Conservation (phyloP, 2,329 filamentous ascomycete genomes). For the Didymella pinodella region DNA sequence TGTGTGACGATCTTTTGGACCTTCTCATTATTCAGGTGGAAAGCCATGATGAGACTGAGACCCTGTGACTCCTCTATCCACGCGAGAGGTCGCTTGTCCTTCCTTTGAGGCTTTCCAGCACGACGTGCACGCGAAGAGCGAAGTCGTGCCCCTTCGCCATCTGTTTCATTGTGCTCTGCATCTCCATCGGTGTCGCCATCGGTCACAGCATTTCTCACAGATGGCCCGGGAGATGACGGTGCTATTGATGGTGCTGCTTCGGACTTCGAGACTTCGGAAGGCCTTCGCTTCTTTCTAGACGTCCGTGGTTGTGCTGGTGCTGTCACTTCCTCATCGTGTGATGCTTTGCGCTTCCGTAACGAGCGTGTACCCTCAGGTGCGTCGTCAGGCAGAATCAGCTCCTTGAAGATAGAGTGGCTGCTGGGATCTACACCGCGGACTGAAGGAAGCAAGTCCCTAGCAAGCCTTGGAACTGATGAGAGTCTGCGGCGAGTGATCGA, state of each 20-base stretch:
- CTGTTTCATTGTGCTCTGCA: slow-evolving; percentile 39
- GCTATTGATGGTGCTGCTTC: slow-evolving; percentile 39
- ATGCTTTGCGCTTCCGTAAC: slow-evolving; percentile 84
- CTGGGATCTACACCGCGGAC: slow-evolving; percentile 70
- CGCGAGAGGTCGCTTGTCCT: slow-evolving; percentile 46
- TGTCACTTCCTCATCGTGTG: slow-evolving; percentile 70
- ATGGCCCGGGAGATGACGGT: slow-evolving; percentile 42
- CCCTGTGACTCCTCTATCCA: slow-evolving; percentile 47
- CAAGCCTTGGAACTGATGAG: slow-evolving; percentile 70
- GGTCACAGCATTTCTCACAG: slow-evolving; percentile 39
- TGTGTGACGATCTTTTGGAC: slow-evolving; percentile 68
- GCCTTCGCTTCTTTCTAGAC: slow-evolving; percentile 54
- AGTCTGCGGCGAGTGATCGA: slow-evolving; percentile 58
- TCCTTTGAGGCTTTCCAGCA: slow-evolving; percentile 41
- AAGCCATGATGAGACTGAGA: slow-evolving; percentile 44
- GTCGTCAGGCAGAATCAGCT: slow-evolving; percentile 74
- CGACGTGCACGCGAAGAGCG: slow-evolving; percentile 47
- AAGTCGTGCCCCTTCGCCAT: slow-evolving; percentile 40
- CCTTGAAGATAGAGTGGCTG: slow-evolving; percentile 76
- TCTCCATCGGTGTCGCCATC: slow-evolving; percentile 42
- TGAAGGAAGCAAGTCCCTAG: slow-evolving; percentile 75
- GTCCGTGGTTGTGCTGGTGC: slow-evolving; percentile 54
- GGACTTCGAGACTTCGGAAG: slow-evolving; percentile 47
- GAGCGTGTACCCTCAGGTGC: slow-evolving; percentile 78
- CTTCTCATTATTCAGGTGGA: slow-evolving; percentile 59